Percentiles rank a stretch among this genome's conserved stretches.
These are phyloP conservation scores for Flueggea neowawraea DNA, from an alignment of 441 rosid genomes.

Conservation along the genomic window DNA sequence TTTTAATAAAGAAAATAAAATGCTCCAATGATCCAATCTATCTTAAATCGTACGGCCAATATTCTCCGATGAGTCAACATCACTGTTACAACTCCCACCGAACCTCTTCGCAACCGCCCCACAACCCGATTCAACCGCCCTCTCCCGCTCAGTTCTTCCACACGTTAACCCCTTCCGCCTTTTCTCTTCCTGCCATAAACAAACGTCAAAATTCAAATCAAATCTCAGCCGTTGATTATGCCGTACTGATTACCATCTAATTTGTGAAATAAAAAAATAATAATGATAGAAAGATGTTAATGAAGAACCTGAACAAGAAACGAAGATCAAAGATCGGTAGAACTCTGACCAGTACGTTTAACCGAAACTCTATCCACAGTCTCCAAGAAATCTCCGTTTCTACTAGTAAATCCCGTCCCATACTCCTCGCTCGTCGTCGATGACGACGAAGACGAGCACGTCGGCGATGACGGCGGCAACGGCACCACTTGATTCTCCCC, in stretches of 20 bases:
- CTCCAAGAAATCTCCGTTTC: slow-evolving; percentile 1
- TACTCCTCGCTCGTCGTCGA: slow-evolving; percentile 9
- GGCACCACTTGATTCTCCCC: slow-evolving; percentile 84
- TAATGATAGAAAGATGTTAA: too few relatives aligned
- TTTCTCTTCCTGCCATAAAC: too few relatives aligned
- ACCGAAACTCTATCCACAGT: background rate
- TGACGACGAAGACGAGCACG: slow-evolving; percentile 28
- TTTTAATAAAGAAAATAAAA: slow-evolving; percentile 8
- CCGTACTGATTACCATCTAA: too few relatives aligned
- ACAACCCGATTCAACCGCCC: too few relatives aligned
- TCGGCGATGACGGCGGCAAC: slow-evolving; percentile 53
- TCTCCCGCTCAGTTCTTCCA: too few relatives aligned
- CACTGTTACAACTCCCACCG: background rate
- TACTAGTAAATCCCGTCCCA: slow-evolving; percentile 1
- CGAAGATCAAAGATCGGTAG: too few relatives aligned
- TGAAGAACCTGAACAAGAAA: too few relatives aligned
- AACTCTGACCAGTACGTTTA: too few relatives aligned
- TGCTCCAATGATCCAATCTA: too few relatives aligned
- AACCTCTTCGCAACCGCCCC: background rate
- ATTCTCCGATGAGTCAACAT: slow-evolving; percentile 1
- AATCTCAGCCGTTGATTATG: background rate
- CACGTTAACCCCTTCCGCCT: too few relatives aligned
- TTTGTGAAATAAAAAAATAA: too few relatives aligned
- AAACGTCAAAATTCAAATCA: background rate
- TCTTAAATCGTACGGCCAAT: slow-evolving; percentile 24